Percentiles rank a stretch among this genome's conserved stretches.
These are phyloP conservation scores for Citrus sp. DNA, from an alignment of 345 rosid genomes.

Conservation along the genomic window DNA sequence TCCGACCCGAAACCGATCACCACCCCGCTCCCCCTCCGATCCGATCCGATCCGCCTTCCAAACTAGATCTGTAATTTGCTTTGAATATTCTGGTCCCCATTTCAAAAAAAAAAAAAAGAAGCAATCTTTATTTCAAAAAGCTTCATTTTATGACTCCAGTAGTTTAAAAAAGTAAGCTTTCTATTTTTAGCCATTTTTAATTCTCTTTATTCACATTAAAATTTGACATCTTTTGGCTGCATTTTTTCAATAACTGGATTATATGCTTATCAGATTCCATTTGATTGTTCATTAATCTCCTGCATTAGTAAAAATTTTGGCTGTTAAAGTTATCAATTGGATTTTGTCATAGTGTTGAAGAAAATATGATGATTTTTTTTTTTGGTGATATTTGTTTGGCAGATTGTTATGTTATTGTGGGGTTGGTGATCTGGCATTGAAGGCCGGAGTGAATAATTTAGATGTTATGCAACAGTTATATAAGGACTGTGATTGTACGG, in stretches of 20 bases:
- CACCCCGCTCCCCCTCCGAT: conserved; percentile 7
- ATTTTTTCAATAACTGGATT: not conserved
- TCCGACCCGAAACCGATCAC: conserved; percentile 16
- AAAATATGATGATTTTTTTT: not conserved
- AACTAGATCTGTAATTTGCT: conserved; percentile 16
- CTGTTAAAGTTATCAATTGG: not conserved
- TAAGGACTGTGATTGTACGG: conserved; percentile 59
- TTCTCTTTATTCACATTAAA: not conserved
- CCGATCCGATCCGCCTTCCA: conserved; percentile 33
- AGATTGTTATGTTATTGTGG: conserved; percentile 16
- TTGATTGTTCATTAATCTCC: not conserved
- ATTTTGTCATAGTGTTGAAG: not conserved
- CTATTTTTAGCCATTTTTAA: not conserved
- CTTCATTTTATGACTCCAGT: not conserved
- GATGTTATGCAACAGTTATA: conserved; percentile 80
- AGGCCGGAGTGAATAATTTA: conserved; percentile 34
- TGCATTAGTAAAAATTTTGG: not conserved
- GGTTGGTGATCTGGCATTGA: conserved; percentile 28
- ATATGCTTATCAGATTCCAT: not conserved
- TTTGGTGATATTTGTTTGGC: not conserved
- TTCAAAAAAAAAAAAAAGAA: too few relatives aligned
- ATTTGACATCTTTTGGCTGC: not conserved
- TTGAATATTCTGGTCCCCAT: not conserved
- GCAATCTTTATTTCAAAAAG: not conserved
- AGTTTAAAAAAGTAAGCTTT: not conserved